phyloP scores from a whole-genome alignment of 1,139 yeast species.

The Yamadazyma taylorii region DNA sequence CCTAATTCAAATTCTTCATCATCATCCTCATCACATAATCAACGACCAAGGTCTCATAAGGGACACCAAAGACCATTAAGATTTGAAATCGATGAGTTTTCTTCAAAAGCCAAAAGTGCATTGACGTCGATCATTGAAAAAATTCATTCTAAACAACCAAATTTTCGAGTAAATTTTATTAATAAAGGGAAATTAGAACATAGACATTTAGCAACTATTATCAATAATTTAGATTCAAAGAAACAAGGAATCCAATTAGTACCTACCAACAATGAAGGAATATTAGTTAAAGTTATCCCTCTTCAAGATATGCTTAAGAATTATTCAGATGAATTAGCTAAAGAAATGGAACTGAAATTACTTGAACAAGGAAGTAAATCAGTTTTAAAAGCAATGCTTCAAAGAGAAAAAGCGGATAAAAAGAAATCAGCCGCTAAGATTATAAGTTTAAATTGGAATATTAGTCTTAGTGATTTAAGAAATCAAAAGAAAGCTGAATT shows the following conservation, averaged over 20 bases:
- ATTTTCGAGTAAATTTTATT: constrained; percentile 29
- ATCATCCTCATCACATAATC: too few species aligned
- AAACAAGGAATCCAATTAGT: constrained; percentile 32
- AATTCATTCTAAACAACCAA: constrained; percentile 22
- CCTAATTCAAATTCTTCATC: not conserved
- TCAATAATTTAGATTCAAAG: constrained; percentile 31
- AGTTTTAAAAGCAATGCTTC: constrained; percentile 29
- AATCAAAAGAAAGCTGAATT: constrained; percentile 41
- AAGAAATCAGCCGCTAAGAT: constrained; percentile 40
- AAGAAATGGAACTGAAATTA: constrained; percentile 31
- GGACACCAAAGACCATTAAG: constrained; percentile 4
- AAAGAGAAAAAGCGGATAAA: constrained; percentile 32
- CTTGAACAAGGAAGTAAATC: constrained; percentile 36
- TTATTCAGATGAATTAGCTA: constrained; percentile 36
- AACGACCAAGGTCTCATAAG: too few species aligned
- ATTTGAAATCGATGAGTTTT: constrained; percentile 21
- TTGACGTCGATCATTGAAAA: constrained; percentile 29
- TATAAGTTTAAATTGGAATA: constrained; percentile 38
- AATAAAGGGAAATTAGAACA: constrained; percentile 25
- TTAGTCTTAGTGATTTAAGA: constrained; percentile 39
- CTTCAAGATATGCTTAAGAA: constrained; percentile 34
- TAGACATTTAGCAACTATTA: constrained; percentile 29
- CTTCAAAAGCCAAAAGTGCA: constrained; percentile 30
- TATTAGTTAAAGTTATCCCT: constrained; percentile 30
- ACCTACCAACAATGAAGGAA: constrained; percentile 19